Conservation (phyloP, 768 basidiomycete species). For the Suillus subluteus region DNA sequence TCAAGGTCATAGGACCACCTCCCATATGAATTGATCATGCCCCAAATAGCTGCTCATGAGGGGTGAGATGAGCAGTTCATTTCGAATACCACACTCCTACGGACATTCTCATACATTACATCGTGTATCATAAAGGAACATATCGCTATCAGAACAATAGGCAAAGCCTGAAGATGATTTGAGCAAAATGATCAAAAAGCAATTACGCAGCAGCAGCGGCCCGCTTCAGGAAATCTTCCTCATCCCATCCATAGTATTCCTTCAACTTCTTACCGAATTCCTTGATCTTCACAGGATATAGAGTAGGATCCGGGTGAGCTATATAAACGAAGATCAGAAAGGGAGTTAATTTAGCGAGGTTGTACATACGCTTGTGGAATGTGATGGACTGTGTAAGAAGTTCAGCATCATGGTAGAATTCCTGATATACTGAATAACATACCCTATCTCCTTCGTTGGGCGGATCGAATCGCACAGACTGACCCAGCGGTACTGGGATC, state of each 20-base stretch:
- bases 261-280: conserved; percentile 62
- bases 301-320: conserved; percentile 79
- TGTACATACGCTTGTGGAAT: conserved; percentile 69
- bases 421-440: conserved; percentile 20
- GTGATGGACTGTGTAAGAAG: conserved; percentile 57
- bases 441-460: conserved; percentile 56
- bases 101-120: not conserved
- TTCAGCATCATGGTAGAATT: conserved; percentile 11
- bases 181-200: not conserved
- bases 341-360: conserved; percentile 14
- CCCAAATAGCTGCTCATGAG: not conserved
- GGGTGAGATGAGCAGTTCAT: not conserved
- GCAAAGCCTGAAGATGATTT: not conserved
- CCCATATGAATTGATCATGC: not conserved
- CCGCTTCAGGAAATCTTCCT: conserved; percentile 42
- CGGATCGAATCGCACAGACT: conserved; percentile 81
- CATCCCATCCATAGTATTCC: conserved; percentile 68
- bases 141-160: not conserved
- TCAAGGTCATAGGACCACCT: conserved; percentile 4
- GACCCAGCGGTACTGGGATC: conserved; percentile 80
- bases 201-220: conserved; percentile 12
- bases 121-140: not conserved
- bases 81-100: not conserved
- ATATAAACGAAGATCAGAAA: conserved; percentile 14
- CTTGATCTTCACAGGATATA: conserved; percentile 53